A percentile compares a stretch with the other conserved stretches of the same genome.
Evolutionary conservation across 495 filamentous ascomycete genomes (phyloP).

Genomic region (Clavariopsis aquatica): DNA sequence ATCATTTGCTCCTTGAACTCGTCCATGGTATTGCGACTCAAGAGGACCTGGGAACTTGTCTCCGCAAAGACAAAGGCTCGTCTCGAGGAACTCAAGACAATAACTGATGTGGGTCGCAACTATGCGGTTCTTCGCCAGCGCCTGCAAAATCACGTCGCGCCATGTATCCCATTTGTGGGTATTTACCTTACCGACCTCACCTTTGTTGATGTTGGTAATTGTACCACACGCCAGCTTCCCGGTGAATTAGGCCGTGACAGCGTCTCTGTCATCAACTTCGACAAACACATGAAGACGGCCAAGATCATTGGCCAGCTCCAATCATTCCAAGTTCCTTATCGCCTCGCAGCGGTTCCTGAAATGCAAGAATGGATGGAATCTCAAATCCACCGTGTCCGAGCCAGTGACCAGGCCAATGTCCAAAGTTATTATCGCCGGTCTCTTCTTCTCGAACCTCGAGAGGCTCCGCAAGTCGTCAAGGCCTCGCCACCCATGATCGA

Average conservation of each 20-base stretch:
- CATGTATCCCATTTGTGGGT: constrained; percentile 94
- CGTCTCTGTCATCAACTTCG: constrained; percentile 90
- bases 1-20: constrained; percentile 92
- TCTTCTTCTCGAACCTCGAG: constrained; percentile 81
- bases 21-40: constrained; percentile 87
- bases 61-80: constrained; percentile 80
- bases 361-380: constrained; percentile 91
- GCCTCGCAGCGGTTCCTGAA: constrained; percentile 79
- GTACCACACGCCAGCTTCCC: constrained; percentile 67
- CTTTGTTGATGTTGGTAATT: constrained; percentile 91
- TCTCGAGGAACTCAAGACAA: constrained; percentile 71
- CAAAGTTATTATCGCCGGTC: constrained; percentile 84
- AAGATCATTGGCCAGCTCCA: constrained; percentile 94
- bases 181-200: constrained; percentile 91
- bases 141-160: constrained; percentile 83
- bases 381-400: constrained; percentile 78
- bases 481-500: constrained; percentile 15
- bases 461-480: constrained; percentile 42
- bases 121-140: constrained; percentile 86
- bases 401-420: constrained; percentile 73
- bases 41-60: constrained; percentile 90
- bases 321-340: constrained; percentile 95
- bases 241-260: constrained; percentile 55
- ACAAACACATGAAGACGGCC: constrained; percentile 93
- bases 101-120: constrained; percentile 88